A percentile compares a stretch with the other conserved stretches of the same genome.
Evolutionary conservation across 495 filamentous ascomycete species (phyloP).

Genomic region (Schizothecium vesticola): DNA sequence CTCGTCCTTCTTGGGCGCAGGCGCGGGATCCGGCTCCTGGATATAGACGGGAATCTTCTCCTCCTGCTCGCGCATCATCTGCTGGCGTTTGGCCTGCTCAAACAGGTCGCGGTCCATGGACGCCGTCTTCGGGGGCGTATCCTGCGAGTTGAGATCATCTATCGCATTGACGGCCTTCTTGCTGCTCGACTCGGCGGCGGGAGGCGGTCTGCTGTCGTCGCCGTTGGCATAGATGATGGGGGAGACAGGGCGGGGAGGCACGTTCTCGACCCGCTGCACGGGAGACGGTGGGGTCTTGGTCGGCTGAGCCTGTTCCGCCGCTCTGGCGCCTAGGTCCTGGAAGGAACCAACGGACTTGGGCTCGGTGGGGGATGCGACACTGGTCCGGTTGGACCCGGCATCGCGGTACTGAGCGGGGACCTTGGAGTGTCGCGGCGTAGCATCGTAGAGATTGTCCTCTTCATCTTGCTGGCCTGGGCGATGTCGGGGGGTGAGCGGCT

Average conservation of each 20-base stretch:
- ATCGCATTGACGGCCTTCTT: background rate
- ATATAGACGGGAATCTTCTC: slow-evolving; percentile 48
- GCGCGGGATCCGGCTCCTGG: slow-evolving; percentile 20
- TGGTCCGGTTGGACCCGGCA: background rate
- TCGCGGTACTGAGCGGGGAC: slow-evolving; percentile 9
- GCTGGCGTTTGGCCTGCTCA: slow-evolving; percentile 30
- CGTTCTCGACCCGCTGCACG: background rate
- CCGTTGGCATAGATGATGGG: background rate
- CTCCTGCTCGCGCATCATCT: slow-evolving; percentile 33
- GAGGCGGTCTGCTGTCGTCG: background rate
- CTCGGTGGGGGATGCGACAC: background rate
- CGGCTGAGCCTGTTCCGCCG: background rate
- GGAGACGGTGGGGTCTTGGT: background rate
- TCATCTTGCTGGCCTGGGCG: slow-evolving; percentile 3
- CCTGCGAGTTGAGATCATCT: background rate
- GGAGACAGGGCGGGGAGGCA: background rate
- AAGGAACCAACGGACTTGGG: slow-evolving; percentile 13
- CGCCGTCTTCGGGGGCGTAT: slow-evolving; percentile 19
- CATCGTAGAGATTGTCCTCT: slow-evolving; percentile 42
- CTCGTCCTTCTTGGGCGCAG: slow-evolving; percentile 33
- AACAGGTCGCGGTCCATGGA: slow-evolving; percentile 31
- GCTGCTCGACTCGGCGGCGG: slow-evolving; percentile 5
- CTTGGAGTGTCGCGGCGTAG: slow-evolving; percentile 35
- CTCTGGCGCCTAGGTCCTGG: slow-evolving; percentile 2
- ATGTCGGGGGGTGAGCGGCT: slow-evolving; percentile 3